Evolutionary conservation across 768 basidiomycete species (phyloP).

Genomic region (Suillus lakei): DNA sequence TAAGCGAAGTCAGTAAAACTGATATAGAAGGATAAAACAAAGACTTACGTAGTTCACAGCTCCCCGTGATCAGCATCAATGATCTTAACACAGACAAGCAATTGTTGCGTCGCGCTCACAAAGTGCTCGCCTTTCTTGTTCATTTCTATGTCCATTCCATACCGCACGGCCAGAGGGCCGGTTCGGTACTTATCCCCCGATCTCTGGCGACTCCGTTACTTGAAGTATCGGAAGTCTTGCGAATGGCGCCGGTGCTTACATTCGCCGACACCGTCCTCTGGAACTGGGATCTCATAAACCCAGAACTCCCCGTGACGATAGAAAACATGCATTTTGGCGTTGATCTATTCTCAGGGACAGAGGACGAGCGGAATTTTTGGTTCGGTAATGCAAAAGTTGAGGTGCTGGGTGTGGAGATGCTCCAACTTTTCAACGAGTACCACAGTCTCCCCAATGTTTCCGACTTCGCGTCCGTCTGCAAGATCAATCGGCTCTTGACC

Average conservation of each 20-base stretch:
- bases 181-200: slow-evolving; percentile 66
- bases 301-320: slow-evolving; percentile 59
- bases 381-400: slow-evolving; percentile 83
- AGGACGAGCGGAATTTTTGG: slow-evolving; percentile 89
- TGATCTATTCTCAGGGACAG: slow-evolving; percentile 82
- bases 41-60: slow-evolving; percentile 46
- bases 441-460: slow-evolving; percentile 71
- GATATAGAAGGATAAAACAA: slow-evolving; percentile 10
- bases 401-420: slow-evolving; percentile 82
- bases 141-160: slow-evolving; percentile 91
- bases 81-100: slow-evolving; percentile 59
- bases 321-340: slow-evolving; percentile 74
- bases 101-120: slow-evolving; percentile 81
- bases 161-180: slow-evolving; percentile 44
- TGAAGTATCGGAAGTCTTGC: slow-evolving; percentile 72
- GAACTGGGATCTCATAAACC: slow-evolving; percentile 76
- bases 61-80: slow-evolving; percentile 68
- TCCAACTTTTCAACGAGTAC: slow-evolving; percentile 88
- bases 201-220: slow-evolving; percentile 81
- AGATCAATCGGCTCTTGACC: slow-evolving; percentile 73
- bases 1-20: slow-evolving; percentile 60
- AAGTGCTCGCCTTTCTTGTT: slow-evolving; percentile 86
- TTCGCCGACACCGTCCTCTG: slow-evolving; percentile 97
- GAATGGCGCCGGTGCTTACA: slow-evolving; percentile 92
- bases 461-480: slow-evolving; percentile 64